Conservation (phyloP, 225 moss, liverwort and hornwort genomes). For the Thuidium tamariscinum region DNA sequence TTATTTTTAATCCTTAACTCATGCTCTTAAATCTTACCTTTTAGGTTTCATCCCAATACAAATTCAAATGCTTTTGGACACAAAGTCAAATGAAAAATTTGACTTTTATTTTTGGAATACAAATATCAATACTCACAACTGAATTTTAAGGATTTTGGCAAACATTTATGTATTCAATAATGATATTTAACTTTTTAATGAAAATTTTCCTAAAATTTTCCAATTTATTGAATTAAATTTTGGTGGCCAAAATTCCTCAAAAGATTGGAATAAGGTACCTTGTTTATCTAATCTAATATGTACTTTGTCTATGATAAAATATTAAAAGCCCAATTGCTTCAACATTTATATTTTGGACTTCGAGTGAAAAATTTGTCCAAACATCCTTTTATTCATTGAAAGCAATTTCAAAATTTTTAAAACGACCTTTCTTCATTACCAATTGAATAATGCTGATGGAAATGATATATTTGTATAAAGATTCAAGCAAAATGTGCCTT, state of each 20-base stretch:
- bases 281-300: background rate
- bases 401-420: background rate
- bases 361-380: background rate
- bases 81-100: too few relatives aligned
- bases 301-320: background rate
- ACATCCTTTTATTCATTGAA: background rate
- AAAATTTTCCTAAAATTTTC: rapidly evolving
- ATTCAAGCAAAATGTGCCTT: background rate
- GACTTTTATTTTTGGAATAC: background rate
- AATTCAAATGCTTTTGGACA: background rate
- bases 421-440: background rate
- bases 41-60: rapidly evolving
- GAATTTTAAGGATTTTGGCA: too few relatives aligned
- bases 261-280: rapidly evolving
- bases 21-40: background rate
- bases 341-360: background rate
- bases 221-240: background rate
- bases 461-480: background rate
- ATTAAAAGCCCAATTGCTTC: background rate
- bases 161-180: background rate
- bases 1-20: background rate
- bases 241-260: background rate
- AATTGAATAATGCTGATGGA: too few relatives aligned
- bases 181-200: background rate
- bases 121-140: background rate